Evolutionary conservation across 495 filamentous ascomycete species (phyloP), one percentile per base, ranked within the genome.

Genomic region (Extremus antarcticus): DNA sequence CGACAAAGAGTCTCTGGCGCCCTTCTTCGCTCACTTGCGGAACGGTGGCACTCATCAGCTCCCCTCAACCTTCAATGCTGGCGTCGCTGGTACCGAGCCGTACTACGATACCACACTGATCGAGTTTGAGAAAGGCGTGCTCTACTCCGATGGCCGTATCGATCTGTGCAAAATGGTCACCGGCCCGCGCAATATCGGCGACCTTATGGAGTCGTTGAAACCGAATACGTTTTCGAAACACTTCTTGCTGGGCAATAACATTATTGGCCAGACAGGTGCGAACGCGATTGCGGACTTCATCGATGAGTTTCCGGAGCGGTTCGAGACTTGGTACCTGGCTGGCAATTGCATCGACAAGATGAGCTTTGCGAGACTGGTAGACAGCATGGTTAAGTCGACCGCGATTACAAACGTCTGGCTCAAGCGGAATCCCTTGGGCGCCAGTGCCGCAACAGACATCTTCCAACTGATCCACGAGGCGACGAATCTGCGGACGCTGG

Each of bases 311-410:
- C 68, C 72, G 3, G 60, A 70, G 17, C 60, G 63, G 17, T 71
- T 74, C 43, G 68, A 73, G 43, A 74, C 72, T 15, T 73, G 70
- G 71, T 73, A 73, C 54, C 58, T 75, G 16, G 69, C 71, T 11
- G 70, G 72, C 0, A 70, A 68, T 58, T 70, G 66, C 54, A 68
- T 74, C 52, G 64, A 70, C 38, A 51, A 46, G 0, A 13, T 35
- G 0, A 57, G 52, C 25, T 68, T 75, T 52, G 47, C 61, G 13
- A 49, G 52, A 1, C 53, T 72, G 15, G 67, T 69, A 21, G 56
- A 68, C 24, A 63, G 62, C 17, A 66, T 66, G 63, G 57, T 67
- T 13, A 53, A 41, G 1, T 69, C 66, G 7, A 40, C 57, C 3
- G 51, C 61, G 2, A 65, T 73, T 38, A 70, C 67, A 16, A 71